Base-by-base conservation (phyloP, 2,329 filamentous ascomycete species). In the Venturia pyrina region DNA sequence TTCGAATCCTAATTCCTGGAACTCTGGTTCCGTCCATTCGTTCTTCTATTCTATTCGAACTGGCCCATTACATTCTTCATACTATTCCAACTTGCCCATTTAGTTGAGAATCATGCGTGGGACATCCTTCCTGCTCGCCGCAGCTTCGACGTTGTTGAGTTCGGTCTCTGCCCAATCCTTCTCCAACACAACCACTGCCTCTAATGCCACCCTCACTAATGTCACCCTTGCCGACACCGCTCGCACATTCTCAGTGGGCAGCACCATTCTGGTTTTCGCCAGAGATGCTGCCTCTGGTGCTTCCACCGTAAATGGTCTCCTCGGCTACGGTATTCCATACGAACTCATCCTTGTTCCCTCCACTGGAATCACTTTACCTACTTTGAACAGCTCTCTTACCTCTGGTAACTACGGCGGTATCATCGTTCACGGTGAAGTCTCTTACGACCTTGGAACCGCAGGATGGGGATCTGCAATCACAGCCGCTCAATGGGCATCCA, bases 301-400 rank as follows among this genome's bases (percentile, higher is more conserved):
- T 24, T 77, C 77, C 10, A 81, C 79, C 7, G 79, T 77, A 24
- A 80, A 79, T 8, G 82, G 82, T 13, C 78, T 85, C 21, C 79
- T 82, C 68, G 82, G 75, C 63, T 85, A 85, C 69, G 83, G 81
- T 53, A 85, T 85, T 67, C 81, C 82, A 2, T 84, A 79, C 67
- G 75, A 83, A 66, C 75, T 78, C 11, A 71, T 84, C 19, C 63
- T 81, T 21, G 81, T 85, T 21, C 81, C 81, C 19, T 74, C 80
- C 69, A 68, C 71, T 3, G 82, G 83, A 24, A 73, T 75, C 5
- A 69, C 72, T 17, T 77, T 85, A 37, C 83, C 83, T 0, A 69
- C 71, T 0, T 76, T 85, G 15, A 83, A 64, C 43, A 44, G 74
- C 21, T 77, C 75, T 13, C 66, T 72, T 0, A 74, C 73, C 8